A percentile compares a stretch with the other conserved stretches of the same genome.
Conservation (phyloP, 257 asterid genomes). For the Prunella vulgaris region DNA sequence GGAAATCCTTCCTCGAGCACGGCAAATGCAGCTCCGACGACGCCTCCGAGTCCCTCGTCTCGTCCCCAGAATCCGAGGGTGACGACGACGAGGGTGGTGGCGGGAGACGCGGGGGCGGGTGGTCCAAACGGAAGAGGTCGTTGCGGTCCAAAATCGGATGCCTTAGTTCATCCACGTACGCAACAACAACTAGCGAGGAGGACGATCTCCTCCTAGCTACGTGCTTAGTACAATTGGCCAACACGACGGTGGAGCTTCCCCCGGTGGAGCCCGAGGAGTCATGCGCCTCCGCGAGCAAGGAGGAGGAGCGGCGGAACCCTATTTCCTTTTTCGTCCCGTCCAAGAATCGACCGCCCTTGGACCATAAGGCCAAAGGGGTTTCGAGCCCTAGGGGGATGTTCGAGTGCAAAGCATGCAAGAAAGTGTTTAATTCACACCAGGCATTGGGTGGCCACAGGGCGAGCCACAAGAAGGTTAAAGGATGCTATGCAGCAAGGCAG, state of each 20-base stretch:
- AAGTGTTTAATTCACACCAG: conserved; percentile 91
- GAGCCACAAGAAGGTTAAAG: conserved; percentile 89
- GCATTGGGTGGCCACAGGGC: conserved; percentile 95
- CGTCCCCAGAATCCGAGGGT: conserved; percentile 55
- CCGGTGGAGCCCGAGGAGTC: conserved; percentile 62
- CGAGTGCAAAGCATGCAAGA: conserved; percentile 91
- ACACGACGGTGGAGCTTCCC: conserved; percentile 43
- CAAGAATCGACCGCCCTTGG: conserved; percentile 17
- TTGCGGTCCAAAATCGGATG: conserved; percentile 57
- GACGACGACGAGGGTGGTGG: conserved; percentile 21
- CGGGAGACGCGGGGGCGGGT: conserved; percentile 34
- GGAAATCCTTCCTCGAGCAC: conserved; percentile 96
- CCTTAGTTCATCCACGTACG: conserved; percentile 26
- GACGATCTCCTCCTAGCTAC: conserved; percentile 77
- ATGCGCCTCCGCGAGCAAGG: conserved; percentile 68
- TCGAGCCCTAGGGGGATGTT: conserved; percentile 52
- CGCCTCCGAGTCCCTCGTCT: conserved; percentile 57
- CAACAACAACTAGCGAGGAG: conserved; percentile 42
- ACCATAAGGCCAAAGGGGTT: conserved; percentile 36
- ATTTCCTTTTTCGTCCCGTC: conserved; percentile 19
- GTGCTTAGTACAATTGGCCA: conserved; percentile 70
- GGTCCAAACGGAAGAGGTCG: conserved; percentile 81
- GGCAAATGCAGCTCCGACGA: conserved; percentile 79
- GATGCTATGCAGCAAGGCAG: conserved; percentile 79
- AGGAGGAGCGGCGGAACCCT: conserved; percentile 50